These are phyloP conservation scores for Pholiota molesta DNA, from an alignment of 768 basidiomycete species.

Conservation along the genomic window DNA sequence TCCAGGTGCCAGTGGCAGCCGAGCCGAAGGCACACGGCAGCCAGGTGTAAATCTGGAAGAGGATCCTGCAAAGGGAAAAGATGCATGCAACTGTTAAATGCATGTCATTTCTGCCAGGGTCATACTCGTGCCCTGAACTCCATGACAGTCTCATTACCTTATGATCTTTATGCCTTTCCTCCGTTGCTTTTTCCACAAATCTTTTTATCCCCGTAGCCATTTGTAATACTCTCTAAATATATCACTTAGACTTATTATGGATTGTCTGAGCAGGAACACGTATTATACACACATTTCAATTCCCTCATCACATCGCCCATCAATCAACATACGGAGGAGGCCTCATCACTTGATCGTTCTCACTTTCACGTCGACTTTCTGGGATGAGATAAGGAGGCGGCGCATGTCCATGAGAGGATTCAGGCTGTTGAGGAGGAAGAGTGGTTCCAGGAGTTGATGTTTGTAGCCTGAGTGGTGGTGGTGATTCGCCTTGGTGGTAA, in stretches of 20 bases:
- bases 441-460: slow-evolving; percentile 26
- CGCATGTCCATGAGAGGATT: slow-evolving; percentile 56
- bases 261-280: slow-evolving; percentile 15
- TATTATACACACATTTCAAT: slow-evolving; percentile 9
- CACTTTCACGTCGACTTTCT: slow-evolving; percentile 38
- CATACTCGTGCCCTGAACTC: slow-evolving; percentile 10
- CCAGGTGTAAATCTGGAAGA: slow-evolving; percentile 74
- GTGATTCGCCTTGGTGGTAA: slow-evolving; percentile 25
- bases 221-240: slow-evolving; percentile 29
- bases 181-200: slow-evolving; percentile 20
- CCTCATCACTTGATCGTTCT: slow-evolving; percentile 54
- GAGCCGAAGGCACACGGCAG: slow-evolving; percentile 53
- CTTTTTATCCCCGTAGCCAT: slow-evolving; percentile 25
- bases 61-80: slow-evolving; percentile 65
- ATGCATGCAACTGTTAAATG: slow-evolving; percentile 80
- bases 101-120: slow-evolving; percentile 17
- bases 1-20: slow-evolving; percentile 56
- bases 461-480: slow-evolving; percentile 17
- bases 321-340: slow-evolving; percentile 70
- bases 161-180: slow-evolving; percentile 33
- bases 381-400: slow-evolving; percentile 79
- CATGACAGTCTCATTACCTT: slow-evolving; percentile 23
- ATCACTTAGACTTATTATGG: slow-evolving; percentile 28
- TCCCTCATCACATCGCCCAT: slow-evolving; percentile 11
- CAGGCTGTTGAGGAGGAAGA: slow-evolving; percentile 35